Percentiles rank a stretch among this genome's conserved stretches.
Evolutionary conservation across 2,329 filamentous ascomycete species (phyloP).

Genomic region (Fusarium irregulare): DNA sequence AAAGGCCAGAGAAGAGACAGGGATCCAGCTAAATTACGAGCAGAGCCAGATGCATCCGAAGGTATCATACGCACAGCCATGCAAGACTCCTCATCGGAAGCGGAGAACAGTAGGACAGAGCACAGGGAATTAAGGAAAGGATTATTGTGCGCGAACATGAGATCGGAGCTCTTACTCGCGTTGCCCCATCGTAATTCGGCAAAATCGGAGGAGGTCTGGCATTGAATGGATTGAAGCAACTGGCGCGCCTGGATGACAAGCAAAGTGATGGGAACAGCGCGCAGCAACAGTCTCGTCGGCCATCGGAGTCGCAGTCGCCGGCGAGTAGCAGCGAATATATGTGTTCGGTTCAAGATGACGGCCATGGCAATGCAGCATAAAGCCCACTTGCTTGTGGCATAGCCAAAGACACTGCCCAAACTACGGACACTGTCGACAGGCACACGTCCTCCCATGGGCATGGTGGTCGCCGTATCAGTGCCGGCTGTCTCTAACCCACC

Average conservation of each 20-base stretch:
- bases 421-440: slow-evolving; percentile 72
- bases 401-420: slow-evolving; percentile 87
- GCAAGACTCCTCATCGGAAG: slow-evolving; percentile 81
- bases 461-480: slow-evolving; percentile 25
- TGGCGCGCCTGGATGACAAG: slow-evolving; percentile 75
- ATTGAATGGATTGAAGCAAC: slow-evolving; percentile 87
- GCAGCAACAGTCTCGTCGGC: slow-evolving; percentile 75
- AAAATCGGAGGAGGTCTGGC: slow-evolving; percentile 85
- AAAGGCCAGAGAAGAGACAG: slow-evolving; percentile 80
- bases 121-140: slow-evolving; percentile 78
- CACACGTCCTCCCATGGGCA: slow-evolving; percentile 59
- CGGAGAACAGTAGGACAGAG: slow-evolving; percentile 77
- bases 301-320: slow-evolving; percentile 81
- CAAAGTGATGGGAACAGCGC: slow-evolving; percentile 76
- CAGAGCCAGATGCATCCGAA: slow-evolving; percentile 60
- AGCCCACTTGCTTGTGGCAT: slow-evolving; percentile 92
- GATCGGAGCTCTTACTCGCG: slow-evolving; percentile 69
- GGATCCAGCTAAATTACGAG: slow-evolving; percentile 75
- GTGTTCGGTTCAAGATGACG: slow-evolving; percentile 87
- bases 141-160: slow-evolving; percentile 77
- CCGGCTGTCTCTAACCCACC: slow-evolving; percentile 23
- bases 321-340: slow-evolving; percentile 91
- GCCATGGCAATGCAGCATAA: slow-evolving; percentile 87
- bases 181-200: slow-evolving; percentile 76
- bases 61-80: slow-evolving; percentile 77